Evolutionary conservation across 1,284 basidiomycete genomes (phyloP), one percentile per base, ranked within the genome.

Genomic region (Ganoderma boninense): DNA sequence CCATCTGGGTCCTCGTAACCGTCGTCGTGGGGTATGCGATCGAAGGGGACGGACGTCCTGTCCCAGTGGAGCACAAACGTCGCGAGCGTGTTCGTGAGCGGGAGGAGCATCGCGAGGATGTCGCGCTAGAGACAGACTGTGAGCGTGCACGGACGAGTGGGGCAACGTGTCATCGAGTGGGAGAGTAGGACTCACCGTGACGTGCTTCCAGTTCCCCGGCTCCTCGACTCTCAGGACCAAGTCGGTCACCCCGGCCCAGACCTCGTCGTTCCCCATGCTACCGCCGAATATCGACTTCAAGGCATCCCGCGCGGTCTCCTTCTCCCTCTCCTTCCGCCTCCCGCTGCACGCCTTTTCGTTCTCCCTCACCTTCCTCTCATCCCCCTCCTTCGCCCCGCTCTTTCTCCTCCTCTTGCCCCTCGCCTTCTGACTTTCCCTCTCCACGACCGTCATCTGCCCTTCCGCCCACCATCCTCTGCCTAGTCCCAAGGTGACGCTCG

Each of bases 11-110:
- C 65, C n/a, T 66, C 65, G 16, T 6, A 13, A 43, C 66, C 69
- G 65, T 71, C 67, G 44, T 71, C 70, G 40, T 57, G 56, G 5
- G 67, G 62, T 10, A 62, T 49, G 32, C 70, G 67, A 57, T 67
- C 70, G 63, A 71, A 71, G 8, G 70, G 70, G 49, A 71, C 70
- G 42, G 70, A 71, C n/a, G 67, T 71, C 62, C 70, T 52, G 62
- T 71, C 70, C 70, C 70, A 71, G 68, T 63, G 63, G 35, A 71
- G 67, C 32, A 67, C 68, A 59, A 71, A 64, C 14, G 65, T 69
- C 32, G 65, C 13, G 59, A 71, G 70, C 42, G 67, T 40, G 57
- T 32, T 40, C 42, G 67, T 65, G 42, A 71, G 70, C 63, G 70
- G 70, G 26, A 52, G 49, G 32, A 73, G 67, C 65, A 70, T 64